These are phyloP conservation scores for Biscogniauxia sp. DNA, from an alignment of 2,329 filamentous ascomycete genomes.

Conservation along the genomic window DNA sequence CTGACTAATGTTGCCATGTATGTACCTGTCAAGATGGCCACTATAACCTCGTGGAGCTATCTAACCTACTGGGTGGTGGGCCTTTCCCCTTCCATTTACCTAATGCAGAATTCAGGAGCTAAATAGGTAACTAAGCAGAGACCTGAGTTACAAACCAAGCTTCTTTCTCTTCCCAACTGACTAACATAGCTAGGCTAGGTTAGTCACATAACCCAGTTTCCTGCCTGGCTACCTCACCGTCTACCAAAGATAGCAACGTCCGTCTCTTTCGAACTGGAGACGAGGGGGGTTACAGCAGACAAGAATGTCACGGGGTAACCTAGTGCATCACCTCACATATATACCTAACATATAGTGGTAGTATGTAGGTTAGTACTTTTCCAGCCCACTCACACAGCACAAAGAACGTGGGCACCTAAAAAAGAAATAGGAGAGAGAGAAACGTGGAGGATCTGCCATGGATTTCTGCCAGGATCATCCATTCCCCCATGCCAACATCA, in stretches of 20 bases:
- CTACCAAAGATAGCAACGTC: not conserved
- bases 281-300: not conserved
- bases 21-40: not conserved
- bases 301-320: not conserved
- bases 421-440: not conserved
- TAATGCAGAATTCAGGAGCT: not conserved
- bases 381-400: not conserved
- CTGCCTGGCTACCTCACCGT: not conserved
- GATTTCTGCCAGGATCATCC: not conserved
- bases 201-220: not conserved
- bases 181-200: not conserved
- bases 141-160: not conserved
- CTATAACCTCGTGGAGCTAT: not conserved
- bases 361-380: too few relatives aligned
- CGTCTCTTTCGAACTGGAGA: too few relatives aligned
- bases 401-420: not conserved
- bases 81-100: not conserved
- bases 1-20: not conserved
- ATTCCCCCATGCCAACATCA: not conserved
- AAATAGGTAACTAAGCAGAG: not conserved
- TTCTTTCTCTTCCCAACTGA: too few relatives aligned
- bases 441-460: not conserved
- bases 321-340: not conserved
- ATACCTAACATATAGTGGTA: not conserved
- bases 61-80: not conserved